phyloP scores from a whole-genome alignment of 352 stramenopile genomes.

The Peronospora belbahrii region DNA sequence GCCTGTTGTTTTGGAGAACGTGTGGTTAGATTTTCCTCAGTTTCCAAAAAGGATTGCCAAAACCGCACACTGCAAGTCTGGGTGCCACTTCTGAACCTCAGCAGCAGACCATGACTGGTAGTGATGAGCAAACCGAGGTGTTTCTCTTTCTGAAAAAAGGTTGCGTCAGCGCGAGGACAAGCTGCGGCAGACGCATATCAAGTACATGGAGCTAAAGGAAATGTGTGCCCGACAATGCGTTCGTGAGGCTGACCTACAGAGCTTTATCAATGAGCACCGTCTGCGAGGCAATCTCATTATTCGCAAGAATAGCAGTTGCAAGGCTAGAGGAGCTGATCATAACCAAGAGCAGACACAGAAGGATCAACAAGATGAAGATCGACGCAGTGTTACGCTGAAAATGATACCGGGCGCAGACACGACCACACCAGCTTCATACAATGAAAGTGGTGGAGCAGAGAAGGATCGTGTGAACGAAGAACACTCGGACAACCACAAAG shows the following conservation, averaged over 20 bases:
- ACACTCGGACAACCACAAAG: conserved; percentile 25
- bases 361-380: conserved; percentile 7
- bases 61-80: conserved; percentile 1
- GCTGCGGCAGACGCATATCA: conserved; percentile 42
- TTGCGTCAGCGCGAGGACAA: conserved; percentile 55
- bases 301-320: conserved; percentile 21
- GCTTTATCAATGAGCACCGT: conserved; percentile 77
- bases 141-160: conserved; percentile 53
- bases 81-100: conserved; percentile 4
- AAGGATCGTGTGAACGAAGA: conserved; percentile 13
- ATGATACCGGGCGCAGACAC: conserved; percentile 20
- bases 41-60: conserved; percentile 22
- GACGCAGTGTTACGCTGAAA: conserved; percentile 8
- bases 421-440: conserved; percentile 17
- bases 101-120: not conserved
- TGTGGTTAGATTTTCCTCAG: conserved; percentile 53
- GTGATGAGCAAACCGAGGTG: conserved; percentile 19
- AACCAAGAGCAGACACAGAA: conserved; percentile 16
- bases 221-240: conserved; percentile 69
- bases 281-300: conserved; percentile 62
- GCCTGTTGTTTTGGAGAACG: conserved; percentile 29
- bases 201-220: conserved; percentile 72
- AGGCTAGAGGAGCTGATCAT: conserved; percentile 6
- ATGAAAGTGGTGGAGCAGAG: conserved; percentile 12
- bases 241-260: conserved; percentile 65